phyloP scores from a whole-genome alignment of 352 stramenopile genomes.

The Pythium folliculosum region DNA sequence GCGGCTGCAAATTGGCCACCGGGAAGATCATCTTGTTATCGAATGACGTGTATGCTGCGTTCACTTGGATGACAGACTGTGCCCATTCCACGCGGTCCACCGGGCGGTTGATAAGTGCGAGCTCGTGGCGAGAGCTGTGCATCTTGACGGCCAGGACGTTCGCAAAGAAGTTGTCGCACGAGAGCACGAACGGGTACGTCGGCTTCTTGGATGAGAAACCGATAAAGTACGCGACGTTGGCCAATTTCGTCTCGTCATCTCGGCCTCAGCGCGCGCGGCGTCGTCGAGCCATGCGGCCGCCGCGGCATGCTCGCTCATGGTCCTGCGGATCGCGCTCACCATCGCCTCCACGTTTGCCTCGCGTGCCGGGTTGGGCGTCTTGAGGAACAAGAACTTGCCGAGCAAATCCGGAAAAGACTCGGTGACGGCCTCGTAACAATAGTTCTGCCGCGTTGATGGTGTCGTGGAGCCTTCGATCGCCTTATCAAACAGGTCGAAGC shows the following conservation, averaged over 20 bases:
- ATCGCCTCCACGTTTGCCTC: constrained; percentile 79
- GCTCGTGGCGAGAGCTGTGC: too few species aligned
- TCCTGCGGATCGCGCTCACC: constrained; percentile 78
- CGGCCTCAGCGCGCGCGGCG: constrained; percentile 63
- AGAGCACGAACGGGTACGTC: constrained; percentile 33
- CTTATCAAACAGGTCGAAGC: constrained; percentile 87
- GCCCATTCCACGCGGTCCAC: constrained; percentile 64
- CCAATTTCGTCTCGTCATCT: constrained; percentile 82
- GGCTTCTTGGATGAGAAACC: constrained; percentile 47
- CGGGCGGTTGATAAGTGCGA: too few species aligned
- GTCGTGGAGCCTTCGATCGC: constrained; percentile 60
- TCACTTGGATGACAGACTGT: constrained; percentile 90
- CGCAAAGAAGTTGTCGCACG: constrained; percentile 47
- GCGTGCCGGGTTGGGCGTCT: constrained; percentile 72
- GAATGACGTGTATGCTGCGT: constrained; percentile 73
- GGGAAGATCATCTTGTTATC: constrained; percentile 93
- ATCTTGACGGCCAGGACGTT: constrained; percentile 32
- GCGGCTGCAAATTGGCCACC: constrained; percentile 91
- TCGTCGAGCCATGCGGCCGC: constrained; percentile 91
- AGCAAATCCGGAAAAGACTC: constrained; percentile 49
- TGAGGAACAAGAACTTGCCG: constrained; percentile 84
- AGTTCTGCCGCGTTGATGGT: constrained; percentile 55
- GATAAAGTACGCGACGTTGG: constrained; percentile 39
- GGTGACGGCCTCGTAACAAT: constrained; percentile 45
- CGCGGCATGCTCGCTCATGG: constrained; percentile 79